phyloP scores from a whole-genome alignment of 257 asterid genomes.

The Plantago major region DNA sequence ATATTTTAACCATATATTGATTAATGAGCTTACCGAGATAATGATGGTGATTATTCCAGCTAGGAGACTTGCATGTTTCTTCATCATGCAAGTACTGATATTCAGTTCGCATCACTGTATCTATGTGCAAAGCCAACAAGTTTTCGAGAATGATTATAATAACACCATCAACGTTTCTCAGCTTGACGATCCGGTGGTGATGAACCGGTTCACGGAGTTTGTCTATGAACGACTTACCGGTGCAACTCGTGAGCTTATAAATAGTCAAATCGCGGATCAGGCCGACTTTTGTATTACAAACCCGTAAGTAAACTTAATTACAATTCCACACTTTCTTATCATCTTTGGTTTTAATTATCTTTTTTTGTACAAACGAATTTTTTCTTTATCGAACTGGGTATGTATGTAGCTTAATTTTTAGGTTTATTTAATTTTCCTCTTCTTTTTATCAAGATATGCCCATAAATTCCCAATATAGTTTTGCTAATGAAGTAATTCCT shows the following conservation, averaged over 20 bases:
- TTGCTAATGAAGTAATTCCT: too few species aligned
- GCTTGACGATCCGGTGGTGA: slow-evolving; percentile 30
- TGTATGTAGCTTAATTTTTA: background rate
- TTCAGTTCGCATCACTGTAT: background rate
- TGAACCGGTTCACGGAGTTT: slow-evolving; percentile 34
- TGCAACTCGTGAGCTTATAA: slow-evolving; percentile 38
- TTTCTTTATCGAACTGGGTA: too few species aligned
- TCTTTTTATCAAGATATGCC: background rate
- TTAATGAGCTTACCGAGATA: too few species aligned
- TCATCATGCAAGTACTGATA: slow-evolving; percentile 21
- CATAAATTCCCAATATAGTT: too few species aligned
- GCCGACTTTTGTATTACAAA: slow-evolving; percentile 52
- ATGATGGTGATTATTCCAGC: slow-evolving; percentile 11
- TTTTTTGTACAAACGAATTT: too few species aligned
- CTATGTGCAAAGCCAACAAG: slow-evolving; percentile 45
- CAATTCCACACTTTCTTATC: background rate
- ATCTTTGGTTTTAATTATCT: background rate
- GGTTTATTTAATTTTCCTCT: background rate
- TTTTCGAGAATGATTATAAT: slow-evolving; percentile 21
- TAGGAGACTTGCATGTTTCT: background rate
- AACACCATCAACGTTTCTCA: slow-evolving; percentile 23
- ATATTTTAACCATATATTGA: too few species aligned
- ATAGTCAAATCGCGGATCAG: slow-evolving; percentile 38
- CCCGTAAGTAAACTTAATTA: slow-evolving; percentile 35
- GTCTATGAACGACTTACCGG: slow-evolving; percentile 37